Percentiles rank a stretch among this genome's conserved stretches.
These are phyloP conservation scores for Mycena albidolilacea DNA, from an alignment of 768 basidiomycete species.

Conservation along the genomic window DNA sequence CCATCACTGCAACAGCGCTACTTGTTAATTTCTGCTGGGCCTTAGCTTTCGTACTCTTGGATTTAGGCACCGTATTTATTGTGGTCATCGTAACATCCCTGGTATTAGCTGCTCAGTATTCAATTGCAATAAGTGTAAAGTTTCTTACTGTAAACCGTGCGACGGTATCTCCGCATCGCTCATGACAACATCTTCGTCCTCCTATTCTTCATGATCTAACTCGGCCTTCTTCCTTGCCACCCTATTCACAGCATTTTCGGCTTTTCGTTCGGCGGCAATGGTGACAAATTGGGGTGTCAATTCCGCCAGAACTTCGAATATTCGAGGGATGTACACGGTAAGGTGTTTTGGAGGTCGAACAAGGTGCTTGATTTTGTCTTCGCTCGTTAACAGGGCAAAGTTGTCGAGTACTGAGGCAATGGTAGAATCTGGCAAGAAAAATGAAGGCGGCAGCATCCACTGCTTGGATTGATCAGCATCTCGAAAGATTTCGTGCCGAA, in stretches of 20 bases:
- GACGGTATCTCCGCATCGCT: too few relatives aligned
- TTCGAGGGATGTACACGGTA: neutral
- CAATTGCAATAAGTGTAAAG: too few relatives aligned
- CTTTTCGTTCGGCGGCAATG: neutral
- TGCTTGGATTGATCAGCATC: neutral
- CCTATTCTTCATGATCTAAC: too few relatives aligned
- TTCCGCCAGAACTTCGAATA: neutral
- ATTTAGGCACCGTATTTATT: too few relatives aligned
- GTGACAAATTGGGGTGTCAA: neutral
- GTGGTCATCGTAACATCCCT: too few relatives aligned
- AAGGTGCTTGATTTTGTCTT: rapidly evolving
- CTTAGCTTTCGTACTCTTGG: too few relatives aligned
- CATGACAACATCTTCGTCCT: too few relatives aligned
- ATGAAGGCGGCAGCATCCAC: slow-evolving; percentile 31
- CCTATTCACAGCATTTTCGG: neutral
- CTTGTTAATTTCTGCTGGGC: too few relatives aligned
- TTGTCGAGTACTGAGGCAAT: slow-evolving; percentile 35
- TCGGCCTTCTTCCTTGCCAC: neutral
- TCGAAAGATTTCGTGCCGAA: neutral
- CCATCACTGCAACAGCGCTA: too few relatives aligned
- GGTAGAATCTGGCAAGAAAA: slow-evolving; percentile 33
- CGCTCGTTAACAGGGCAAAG: slow-evolving; percentile 18
- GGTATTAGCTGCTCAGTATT: too few relatives aligned
- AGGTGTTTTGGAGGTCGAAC: neutral
- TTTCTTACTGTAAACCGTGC: too few relatives aligned